These are phyloP conservation scores for Penicillium lividum DNA, from an alignment of 495 filamentous ascomycete genomes.

Conservation along the genomic window DNA sequence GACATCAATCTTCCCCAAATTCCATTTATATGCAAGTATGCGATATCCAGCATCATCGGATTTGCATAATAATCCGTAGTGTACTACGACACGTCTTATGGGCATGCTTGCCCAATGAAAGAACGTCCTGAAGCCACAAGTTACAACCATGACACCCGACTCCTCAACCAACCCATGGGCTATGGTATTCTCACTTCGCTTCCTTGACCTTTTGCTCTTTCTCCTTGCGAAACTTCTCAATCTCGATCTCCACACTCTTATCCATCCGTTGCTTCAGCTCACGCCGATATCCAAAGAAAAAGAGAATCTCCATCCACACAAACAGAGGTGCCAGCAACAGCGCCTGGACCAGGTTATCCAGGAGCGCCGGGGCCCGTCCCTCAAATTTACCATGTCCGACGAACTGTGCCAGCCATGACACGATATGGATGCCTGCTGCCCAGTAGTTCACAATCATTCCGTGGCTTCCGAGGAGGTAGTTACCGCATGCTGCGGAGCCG, in stretches of 20 bases:
- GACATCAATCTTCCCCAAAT: conserved; percentile 4
- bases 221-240: conserved; percentile 41
- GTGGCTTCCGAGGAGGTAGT: conserved; percentile 70
- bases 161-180: background rate
- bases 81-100: background rate
- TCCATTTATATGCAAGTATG: background rate
- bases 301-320: conserved; percentile 94
- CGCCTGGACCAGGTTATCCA: conserved; percentile 91
- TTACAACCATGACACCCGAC: background rate
- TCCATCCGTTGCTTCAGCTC: conserved; percentile 80
- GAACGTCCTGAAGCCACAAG: background rate
- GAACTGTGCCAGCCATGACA: conserved; percentile 87
- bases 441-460: conserved; percentile 67
- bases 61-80: background rate
- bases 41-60: background rate
- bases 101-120: background rate
- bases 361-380: conserved; percentile 78
- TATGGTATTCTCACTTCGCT: background rate
- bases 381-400: conserved; percentile 90
- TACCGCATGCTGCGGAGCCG: conserved; percentile 67
- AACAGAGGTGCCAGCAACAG: conserved; percentile 96
- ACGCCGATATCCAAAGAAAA: conserved; percentile 85
- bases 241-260: conserved; percentile 68
- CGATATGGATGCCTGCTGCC: conserved; percentile 65
- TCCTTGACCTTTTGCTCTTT: conserved; percentile 26